phyloP scores from a whole-genome alignment of 2,329 filamentous ascomycete genomes.

The Fusarium newnesense region DNA sequence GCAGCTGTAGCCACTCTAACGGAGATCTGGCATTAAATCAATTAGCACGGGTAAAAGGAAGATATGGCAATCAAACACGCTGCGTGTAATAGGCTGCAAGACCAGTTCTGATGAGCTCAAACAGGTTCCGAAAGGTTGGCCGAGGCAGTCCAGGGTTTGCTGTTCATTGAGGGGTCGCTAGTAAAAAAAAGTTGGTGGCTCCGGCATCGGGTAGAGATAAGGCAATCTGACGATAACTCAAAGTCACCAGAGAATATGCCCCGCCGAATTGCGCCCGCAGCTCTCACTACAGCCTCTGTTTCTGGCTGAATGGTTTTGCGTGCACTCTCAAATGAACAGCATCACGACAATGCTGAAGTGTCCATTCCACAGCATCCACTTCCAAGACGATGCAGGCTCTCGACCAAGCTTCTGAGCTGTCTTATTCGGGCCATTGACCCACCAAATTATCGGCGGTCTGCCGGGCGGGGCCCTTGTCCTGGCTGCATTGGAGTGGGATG shows the following conservation, averaged over 20 bases:
- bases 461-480: slow-evolving; percentile 30
- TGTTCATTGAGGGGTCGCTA: neutral
- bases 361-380: slow-evolving; percentile 14
- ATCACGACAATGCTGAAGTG: slow-evolving; percentile 1
- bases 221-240: slow-evolving; percentile 33
- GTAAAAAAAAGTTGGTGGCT: slow-evolving; percentile 8
- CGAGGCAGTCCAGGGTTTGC: slow-evolving; percentile 2
- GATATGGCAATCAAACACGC: slow-evolving; percentile 1
- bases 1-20: slow-evolving; percentile 39
- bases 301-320: neutral
- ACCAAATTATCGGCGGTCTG: slow-evolving; percentile 28
- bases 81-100: neutral
- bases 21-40: slow-evolving; percentile 32
- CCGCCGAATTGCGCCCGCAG: slow-evolving; percentile 27
- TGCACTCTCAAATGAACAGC: neutral
- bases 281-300: slow-evolving; percentile 20
- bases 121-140: slow-evolving; percentile 6
- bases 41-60: slow-evolving; percentile 37
- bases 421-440: slow-evolving; percentile 32
- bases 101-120: neutral
- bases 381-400: slow-evolving; percentile 30
- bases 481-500: slow-evolving; percentile 34
- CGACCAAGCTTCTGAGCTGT: slow-evolving; percentile 38
- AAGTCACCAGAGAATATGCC: slow-evolving; percentile 18
- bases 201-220: slow-evolving; percentile 42